Percentiles rank a stretch among this genome's conserved stretches.
Evolutionary conservation across 495 filamentous ascomycete genomes (phyloP).

Genomic region (Tuber aestivum): DNA sequence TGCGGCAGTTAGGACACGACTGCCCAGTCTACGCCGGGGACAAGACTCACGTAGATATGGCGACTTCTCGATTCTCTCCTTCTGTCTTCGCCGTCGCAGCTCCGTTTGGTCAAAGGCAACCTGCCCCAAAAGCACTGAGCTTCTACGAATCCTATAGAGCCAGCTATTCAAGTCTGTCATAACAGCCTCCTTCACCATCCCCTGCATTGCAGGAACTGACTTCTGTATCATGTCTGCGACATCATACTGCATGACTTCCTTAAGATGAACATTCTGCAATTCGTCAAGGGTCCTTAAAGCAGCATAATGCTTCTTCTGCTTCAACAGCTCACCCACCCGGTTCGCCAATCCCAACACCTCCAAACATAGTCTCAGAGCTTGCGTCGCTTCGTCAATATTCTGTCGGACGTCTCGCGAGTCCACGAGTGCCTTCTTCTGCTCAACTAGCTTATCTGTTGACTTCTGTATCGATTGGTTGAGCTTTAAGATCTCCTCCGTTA

Average conservation of each 20-base stretch:
- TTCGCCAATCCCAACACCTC: conserved; percentile 91
- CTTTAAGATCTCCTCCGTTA: conserved; percentile 86
- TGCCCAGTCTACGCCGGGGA: conserved; percentile 15
- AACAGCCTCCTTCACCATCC: conserved; percentile 87
- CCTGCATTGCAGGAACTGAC: conserved; percentile 86
- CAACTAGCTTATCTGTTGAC: conserved; percentile 90
- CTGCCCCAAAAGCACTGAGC: conserved; percentile 88
- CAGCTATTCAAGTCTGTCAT: conserved; percentile 97
- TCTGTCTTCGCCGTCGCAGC: conserved; percentile 74
- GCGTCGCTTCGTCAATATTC: conserved; percentile 89
- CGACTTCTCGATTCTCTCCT: conserved; percentile 66
- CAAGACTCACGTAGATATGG: conserved; percentile 56
- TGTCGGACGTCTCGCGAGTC: conserved; percentile 86
- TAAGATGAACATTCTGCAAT: conserved; percentile 90
- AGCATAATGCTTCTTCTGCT: conserved; percentile 89
- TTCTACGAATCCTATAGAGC: conserved; percentile 93
- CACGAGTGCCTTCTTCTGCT: conserved; percentile 88
- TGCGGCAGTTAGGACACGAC: not conserved
- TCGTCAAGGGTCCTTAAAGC: conserved; percentile 92
- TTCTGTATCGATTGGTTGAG: conserved; percentile 90
- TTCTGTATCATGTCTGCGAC: conserved; percentile 93
- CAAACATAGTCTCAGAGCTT: conserved; percentile 81
- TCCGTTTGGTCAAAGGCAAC: conserved; percentile 96
- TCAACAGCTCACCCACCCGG: conserved; percentile 82
- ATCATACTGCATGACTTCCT: conserved; percentile 86